Base-by-base conservation (phyloP, 1,284 basidiomycete species). In the Heterobasidion irregulare region DNA sequence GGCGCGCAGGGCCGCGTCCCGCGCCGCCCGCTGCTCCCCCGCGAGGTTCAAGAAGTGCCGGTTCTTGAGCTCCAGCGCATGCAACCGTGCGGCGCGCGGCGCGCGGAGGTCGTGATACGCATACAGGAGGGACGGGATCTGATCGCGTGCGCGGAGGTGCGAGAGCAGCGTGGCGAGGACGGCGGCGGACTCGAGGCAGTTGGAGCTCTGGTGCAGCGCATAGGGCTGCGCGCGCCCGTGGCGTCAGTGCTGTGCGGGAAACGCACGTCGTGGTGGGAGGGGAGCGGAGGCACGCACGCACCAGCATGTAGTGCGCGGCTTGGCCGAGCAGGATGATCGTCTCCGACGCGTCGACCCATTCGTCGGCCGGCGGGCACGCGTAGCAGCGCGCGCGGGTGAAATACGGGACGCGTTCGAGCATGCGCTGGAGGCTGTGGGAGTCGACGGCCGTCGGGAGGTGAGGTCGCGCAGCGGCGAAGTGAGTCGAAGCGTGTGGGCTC, bases 241-340 rank as follows among this genome's bases (percentile, higher is more conserved):
- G 26, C 18, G 10, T n/a, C 26, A 12, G 82, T 77, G 5, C 3
- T 4, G 41, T 3, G 13, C 32, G 9, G 41, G 33, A 2, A 35
- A 50, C 34, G n/a, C 51, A 13, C 52, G 36, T 35, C 10, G 44
- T 16, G n/a, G 52, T 12, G 45, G 18, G 48, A 19, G 26, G 49
- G 19, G 32, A 13, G 18, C 18, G 18, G 18, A 18, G 18, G 18
- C 18, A 18, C 16, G 13, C 7, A 67, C 79, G 56, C 57, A 83
- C 80, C 9, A 84, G 72, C 82, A 86, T 86, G 0, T 84, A 82
- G 60, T 84, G 83, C 59, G 73, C 75, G 0, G 74, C 58, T 51
- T 76, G 74, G 16, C 75, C 75, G 13, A 75, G 65, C n/a, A 76
- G 68, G 33, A 66, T 66, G 49, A 76, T 53, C 19, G 19, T 15